Base-by-base conservation (phyloP, 73 alveolate genomes). In the Paramecium octaurelia region DNA sequence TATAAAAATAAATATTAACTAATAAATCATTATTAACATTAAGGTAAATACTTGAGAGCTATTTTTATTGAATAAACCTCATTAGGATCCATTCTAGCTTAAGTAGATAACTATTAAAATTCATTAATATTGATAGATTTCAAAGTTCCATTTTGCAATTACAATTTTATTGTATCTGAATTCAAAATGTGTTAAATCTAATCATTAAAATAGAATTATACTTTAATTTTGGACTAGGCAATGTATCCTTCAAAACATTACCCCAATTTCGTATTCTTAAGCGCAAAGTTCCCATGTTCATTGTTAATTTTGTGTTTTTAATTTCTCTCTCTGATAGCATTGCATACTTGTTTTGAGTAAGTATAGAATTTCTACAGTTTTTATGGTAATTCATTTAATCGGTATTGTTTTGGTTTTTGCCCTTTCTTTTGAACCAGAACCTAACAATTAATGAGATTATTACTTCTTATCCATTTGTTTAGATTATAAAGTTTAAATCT, bases 281-380 rank as follows among this genome's bases (percentile, higher is more conserved):
- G 9, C 8, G 43, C 70, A 43, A 80, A 80, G 24, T 44, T 23
- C 18, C 91, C 91, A 44, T 80, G 75, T 24, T 80, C 91, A 80
- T 80, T 80, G 20, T n/a, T 23, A 11, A 80, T 40, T 21, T 43
- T 80, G 20, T 80, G 70, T 44, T 80, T 80, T 43, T 44, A 14
- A 80, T 46, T 80, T 46, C 91, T 80, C 21, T 80, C 91, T 44
- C 91, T 42, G 24, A 80, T 80, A 44, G 91, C 91, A 42, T 80
- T 80, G 29, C 91, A 80, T 9, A 80, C 91, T 80, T 80, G 20
- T 80, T 80, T 80, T 14, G 91, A 80, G 9, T 80, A 80, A 5
- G 57, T 42, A 23, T 80, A 80, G 24, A 80, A 80, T 46, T 80
- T 80, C 57, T 80, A 80, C 8, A 80, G 27, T 80, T 80, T 80